phyloP scores from a whole-genome alignment of 257 asterid genomes.

The Nicotiana otophora region DNA sequence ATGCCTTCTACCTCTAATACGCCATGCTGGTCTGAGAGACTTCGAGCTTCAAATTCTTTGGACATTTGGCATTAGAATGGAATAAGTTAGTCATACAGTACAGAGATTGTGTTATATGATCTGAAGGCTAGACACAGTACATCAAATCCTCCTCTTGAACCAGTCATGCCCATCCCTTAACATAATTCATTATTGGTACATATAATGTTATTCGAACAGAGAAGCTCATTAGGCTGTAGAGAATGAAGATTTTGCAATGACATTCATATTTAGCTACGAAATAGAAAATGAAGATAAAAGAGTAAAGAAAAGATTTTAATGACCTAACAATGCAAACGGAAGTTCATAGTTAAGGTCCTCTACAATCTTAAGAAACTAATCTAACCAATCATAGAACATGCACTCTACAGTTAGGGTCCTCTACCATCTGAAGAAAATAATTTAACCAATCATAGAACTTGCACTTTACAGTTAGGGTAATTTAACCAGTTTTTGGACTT shows the following conservation, averaged over 20 bases:
- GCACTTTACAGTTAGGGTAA: background rate
- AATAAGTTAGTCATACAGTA: background rate
- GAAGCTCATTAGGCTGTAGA: background rate
- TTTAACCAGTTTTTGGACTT: background rate
- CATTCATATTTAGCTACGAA: background rate
- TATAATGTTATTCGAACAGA: background rate
- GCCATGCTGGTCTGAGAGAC: background rate
- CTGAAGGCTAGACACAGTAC: background rate
- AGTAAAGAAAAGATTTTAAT: background rate
- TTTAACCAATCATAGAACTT: background rate
- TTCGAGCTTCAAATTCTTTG: background rate
- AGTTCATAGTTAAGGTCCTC: background rate
- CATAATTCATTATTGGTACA: background rate
- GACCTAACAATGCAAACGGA: background rate
- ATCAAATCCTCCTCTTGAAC: background rate
- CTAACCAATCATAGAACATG: background rate
- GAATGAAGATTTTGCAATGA: background rate
- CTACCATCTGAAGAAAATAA: background rate
- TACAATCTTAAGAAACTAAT: background rate
- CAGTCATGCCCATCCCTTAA: background rate
- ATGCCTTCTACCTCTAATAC: background rate
- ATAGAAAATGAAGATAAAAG: background rate
- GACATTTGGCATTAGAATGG: conserved; percentile 3
- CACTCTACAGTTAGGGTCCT: background rate
- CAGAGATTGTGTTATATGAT: conserved; percentile 1